A percentile compares a stretch with the other conserved stretches of the same genome.
These are phyloP conservation scores for Aurinia saxatilis DNA, from an alignment of 345 rosid genomes.

Conservation along the genomic window DNA sequence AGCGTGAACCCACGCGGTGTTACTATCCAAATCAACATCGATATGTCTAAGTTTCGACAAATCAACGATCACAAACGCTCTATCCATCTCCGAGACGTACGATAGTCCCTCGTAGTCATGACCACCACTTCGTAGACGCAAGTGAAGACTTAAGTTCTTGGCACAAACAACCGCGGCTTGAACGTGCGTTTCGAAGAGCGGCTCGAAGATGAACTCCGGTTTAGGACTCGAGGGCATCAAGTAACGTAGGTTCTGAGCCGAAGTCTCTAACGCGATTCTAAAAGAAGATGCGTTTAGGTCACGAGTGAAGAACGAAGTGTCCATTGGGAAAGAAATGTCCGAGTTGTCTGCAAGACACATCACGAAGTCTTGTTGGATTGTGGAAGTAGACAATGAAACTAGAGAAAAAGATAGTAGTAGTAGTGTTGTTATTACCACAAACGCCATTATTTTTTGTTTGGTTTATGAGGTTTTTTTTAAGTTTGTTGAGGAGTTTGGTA, in stretches of 20 bases:
- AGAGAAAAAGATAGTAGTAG: neutral
- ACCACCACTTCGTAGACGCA: slow-evolving; percentile 64
- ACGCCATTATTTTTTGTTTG: slow-evolving; percentile 16
- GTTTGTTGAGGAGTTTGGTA: slow-evolving; percentile 17
- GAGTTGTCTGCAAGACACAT: slow-evolving; percentile 40
- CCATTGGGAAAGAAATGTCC: slow-evolving; percentile 27
- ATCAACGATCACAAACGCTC: slow-evolving; percentile 55
- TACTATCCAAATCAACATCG: slow-evolving; percentile 35
- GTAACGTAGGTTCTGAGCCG: slow-evolving; percentile 54
- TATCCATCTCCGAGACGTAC: slow-evolving; percentile 45
- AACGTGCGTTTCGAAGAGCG: slow-evolving; percentile 48
- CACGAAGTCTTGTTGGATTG: slow-evolving; percentile 38
- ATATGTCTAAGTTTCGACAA: slow-evolving; percentile 48
- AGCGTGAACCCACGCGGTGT: slow-evolving; percentile 63
- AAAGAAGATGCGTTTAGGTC: slow-evolving; percentile 38
- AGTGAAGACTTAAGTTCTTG: slow-evolving; percentile 36
- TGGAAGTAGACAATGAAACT: slow-evolving; percentile 16
- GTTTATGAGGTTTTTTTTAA: neutral
- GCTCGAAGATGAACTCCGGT: slow-evolving; percentile 59
- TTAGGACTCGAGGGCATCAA: slow-evolving; percentile 40
- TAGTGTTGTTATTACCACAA: neutral
- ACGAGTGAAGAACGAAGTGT: slow-evolving; percentile 30
- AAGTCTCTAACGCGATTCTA: slow-evolving; percentile 31
- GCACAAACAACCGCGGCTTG: slow-evolving; percentile 66
- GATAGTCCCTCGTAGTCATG: slow-evolving; percentile 72